Conservation (phyloP, 257 asterid genomes). For the Rehmannia glutinosa region DNA sequence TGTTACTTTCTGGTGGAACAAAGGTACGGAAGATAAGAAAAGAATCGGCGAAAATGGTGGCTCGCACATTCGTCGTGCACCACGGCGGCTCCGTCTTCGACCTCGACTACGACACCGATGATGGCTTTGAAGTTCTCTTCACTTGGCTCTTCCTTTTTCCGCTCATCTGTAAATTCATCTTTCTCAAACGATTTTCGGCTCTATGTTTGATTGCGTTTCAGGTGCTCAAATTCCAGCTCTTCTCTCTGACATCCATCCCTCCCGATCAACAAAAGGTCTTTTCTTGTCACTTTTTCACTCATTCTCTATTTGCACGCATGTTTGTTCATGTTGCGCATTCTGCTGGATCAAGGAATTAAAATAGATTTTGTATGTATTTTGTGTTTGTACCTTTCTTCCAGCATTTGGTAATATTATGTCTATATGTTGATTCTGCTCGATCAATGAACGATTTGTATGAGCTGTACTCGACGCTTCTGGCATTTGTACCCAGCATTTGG, state of each 20-base stretch:
- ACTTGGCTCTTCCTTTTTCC: slow-evolving; percentile 5
- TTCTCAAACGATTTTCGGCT: slow-evolving; percentile 15
- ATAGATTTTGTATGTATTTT: not conserved
- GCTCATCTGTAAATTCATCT: not conserved
- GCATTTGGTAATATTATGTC: not conserved
- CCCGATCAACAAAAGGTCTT: slow-evolving; percentile 87
- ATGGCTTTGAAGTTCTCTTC: slow-evolving; percentile 77
- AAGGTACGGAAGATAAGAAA: not conserved
- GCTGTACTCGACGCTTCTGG: not conserved
- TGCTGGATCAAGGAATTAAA: not conserved
- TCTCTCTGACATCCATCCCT: slow-evolving; percentile 82
- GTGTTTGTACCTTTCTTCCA: not conserved
- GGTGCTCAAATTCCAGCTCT: slow-evolving; percentile 87
- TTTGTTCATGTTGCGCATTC: not conserved
- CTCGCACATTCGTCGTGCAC: slow-evolving; percentile 55
- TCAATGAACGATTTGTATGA: not conserved
- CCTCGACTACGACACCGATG: slow-evolving; percentile 78
- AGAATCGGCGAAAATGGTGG: slow-evolving; percentile 55
- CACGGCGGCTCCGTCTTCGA: slow-evolving; percentile 66
- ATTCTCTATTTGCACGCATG: not conserved
- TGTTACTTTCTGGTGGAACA: not conserved
- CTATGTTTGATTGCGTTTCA: slow-evolving; percentile 28
- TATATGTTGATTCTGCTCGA: not conserved
- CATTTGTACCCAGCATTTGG: not conserved
- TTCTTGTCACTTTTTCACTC: not conserved